Conservation (phyloP, 129 eudicot genomes). For the Helianthus annuus region DNA sequence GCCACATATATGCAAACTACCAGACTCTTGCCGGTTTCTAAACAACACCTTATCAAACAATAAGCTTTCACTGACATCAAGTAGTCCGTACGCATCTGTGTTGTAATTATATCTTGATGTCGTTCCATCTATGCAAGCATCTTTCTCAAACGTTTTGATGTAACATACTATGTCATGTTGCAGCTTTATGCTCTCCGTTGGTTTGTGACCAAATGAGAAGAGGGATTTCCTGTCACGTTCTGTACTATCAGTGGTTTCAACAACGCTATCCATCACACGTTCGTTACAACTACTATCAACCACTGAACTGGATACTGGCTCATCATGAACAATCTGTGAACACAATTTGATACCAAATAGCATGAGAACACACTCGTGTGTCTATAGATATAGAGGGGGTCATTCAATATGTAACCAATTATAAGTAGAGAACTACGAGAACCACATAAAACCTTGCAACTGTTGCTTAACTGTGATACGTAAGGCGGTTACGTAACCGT, state of each 20-base stretch:
- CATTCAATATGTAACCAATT: background rate
- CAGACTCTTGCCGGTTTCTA: conserved; percentile 60
- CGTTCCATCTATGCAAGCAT: conserved; percentile 14
- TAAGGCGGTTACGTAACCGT: no score
- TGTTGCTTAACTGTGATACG: no score
- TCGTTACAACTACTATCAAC: conserved; percentile 31
- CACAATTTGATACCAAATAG: conserved; percentile 20
- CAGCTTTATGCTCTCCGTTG: conserved; percentile 31
- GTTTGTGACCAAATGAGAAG: conserved; percentile 52
- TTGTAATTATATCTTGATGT: conserved; percentile 18
- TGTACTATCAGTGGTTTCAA: conserved; percentile 10
- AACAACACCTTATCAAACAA: conserved; percentile 55
- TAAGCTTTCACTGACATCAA: conserved; percentile 41
- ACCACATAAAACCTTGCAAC: no score
- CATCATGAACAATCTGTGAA: conserved; percentile 35
- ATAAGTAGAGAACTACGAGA: background rate
- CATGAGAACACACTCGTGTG: background rate
- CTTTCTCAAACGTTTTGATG: conserved; percentile 49
- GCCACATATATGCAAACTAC: conserved; percentile 61
- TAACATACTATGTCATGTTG: conserved; percentile 52
- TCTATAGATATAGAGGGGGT: background rate
- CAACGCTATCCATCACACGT: conserved; percentile 15
- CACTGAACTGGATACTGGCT: conserved; percentile 40
- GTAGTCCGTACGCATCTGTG: conserved; percentile 31
- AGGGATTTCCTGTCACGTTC: conserved; percentile 33